Percentiles rank a stretch among this genome's conserved stretches.
Evolutionary conservation across 169 alveolate species (phyloP).

Genomic region (Plasmodium yoelii): DNA sequence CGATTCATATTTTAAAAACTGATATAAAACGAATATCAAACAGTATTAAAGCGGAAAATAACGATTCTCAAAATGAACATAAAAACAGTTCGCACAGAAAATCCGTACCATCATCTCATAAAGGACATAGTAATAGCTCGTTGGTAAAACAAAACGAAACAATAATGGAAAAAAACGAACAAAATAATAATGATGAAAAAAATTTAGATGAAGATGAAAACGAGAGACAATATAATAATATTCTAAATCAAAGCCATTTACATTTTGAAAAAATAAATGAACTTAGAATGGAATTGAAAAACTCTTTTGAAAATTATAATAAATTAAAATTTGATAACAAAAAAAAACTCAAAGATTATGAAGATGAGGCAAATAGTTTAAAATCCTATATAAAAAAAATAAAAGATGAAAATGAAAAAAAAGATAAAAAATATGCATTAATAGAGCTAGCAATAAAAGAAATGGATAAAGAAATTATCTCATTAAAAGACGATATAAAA

Average conservation of each 20-base stretch:
- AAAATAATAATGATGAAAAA: not conserved
- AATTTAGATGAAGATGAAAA: not conserved
- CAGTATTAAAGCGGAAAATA: not conserved
- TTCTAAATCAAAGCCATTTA: constrained; percentile 5
- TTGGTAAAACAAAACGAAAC: not conserved
- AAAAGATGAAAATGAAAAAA: constrained; percentile 68
- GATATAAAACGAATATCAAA: not conserved
- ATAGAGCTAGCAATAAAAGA: constrained; percentile 66
- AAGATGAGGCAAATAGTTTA: constrained; percentile 71
- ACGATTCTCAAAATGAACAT: constrained; percentile 1
- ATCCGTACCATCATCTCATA: not conserved
- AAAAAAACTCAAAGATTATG: constrained; percentile 58
- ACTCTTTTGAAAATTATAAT: constrained; percentile 53
- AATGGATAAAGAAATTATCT: constrained; percentile 69
- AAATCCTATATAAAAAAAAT: constrained; percentile 35
- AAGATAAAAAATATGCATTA: constrained; percentile 62
- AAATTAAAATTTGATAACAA: constrained; percentile 59
- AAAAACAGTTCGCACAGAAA: not conserved
- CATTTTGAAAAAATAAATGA: constrained; percentile 60
- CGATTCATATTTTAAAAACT: constrained; percentile 9
- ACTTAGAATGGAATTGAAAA: constrained; percentile 48
- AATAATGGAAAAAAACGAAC: not conserved
- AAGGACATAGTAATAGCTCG: too few species aligned
- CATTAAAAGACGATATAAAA: constrained; percentile 34
- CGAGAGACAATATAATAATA: not conserved